phyloP scores from a whole-genome alignment of 345 rosid species.

The Aquilaria yunnanensis region DNA sequence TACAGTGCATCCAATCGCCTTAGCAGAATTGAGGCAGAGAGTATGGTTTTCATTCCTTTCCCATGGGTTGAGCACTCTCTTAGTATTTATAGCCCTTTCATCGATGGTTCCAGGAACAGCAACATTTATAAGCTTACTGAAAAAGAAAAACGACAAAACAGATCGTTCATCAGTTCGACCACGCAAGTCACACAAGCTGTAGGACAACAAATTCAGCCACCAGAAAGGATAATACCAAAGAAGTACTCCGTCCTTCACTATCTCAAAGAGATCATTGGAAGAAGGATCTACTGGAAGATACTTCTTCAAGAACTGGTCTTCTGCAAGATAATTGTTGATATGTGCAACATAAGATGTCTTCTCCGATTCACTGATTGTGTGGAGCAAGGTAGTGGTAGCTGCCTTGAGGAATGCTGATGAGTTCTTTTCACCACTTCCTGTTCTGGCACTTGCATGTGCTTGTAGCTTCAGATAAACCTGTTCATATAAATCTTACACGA shows the following conservation, averaged over 20 bases:
- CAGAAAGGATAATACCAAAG: conserved; percentile 52
- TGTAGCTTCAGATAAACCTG: conserved; percentile 87
- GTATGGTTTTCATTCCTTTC: conserved; percentile 98
- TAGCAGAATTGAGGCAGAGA: conserved; percentile 92
- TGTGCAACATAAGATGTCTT: conserved; percentile 89
- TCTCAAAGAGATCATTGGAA: conserved; percentile 90
- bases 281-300: conserved; percentile 76
- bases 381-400: conserved; percentile 89
- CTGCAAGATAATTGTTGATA: conserved; percentile 81
- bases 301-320: conserved; percentile 69
- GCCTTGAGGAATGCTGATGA: conserved; percentile 94
- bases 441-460: conserved; percentile 72
- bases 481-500: background rate
- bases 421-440: conserved; percentile 71
- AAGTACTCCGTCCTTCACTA: conserved; percentile 87
- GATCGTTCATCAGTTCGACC: background rate
- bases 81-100: conserved; percentile 94
- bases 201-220: conserved; percentile 4
- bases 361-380: conserved; percentile 93
- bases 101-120: conserved; percentile 99
- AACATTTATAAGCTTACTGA: conserved; percentile 95
- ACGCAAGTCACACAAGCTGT: background rate
- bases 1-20: conserved; percentile 97
- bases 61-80: conserved; percentile 96
- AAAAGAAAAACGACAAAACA: conserved; percentile 12